These are phyloP conservation scores for Lepidium africanum DNA, from an alignment of 345 rosid species.

Conservation along the genomic window DNA sequence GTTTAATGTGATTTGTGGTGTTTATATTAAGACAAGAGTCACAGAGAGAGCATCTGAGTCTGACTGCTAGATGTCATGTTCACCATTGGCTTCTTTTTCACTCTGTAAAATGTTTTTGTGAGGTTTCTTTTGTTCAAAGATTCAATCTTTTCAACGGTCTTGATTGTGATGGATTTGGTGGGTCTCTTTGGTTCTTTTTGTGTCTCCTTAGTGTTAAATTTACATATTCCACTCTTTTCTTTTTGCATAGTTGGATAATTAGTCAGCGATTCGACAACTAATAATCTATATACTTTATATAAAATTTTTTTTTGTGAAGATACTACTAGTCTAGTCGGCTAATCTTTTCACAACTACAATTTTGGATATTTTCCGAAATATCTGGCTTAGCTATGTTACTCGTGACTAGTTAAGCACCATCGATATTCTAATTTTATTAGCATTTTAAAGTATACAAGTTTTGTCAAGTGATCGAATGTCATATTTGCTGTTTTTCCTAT, in stretches of 20 bases:
- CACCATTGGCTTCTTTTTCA: conserved; percentile 16
- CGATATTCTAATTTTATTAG: too few relatives aligned
- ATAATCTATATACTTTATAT: neutral
- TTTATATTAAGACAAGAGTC: neutral
- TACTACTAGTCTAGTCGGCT: neutral
- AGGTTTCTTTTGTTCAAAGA: conserved; percentile 11
- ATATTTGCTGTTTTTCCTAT: too few relatives aligned
- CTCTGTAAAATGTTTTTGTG: neutral
- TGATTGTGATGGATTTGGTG: conserved; percentile 23
- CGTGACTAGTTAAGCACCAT: neutral
- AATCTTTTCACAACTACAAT: neutral
- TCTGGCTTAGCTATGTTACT: neutral
- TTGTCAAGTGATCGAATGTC: too few relatives aligned
- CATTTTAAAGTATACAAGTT: too few relatives aligned
- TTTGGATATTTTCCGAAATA: neutral
- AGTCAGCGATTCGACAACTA: conserved; percentile 11
- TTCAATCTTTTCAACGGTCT: conserved; percentile 26
- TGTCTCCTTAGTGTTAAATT: conserved; percentile 18
- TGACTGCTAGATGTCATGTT: conserved; percentile 18
- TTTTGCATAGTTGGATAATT: neutral
- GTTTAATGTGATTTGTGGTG: neutral
- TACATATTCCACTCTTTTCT: conserved; percentile 18
- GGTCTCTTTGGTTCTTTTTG: conserved; percentile 13
- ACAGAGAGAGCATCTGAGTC: conserved; percentile 11
- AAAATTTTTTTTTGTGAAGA: neutral